These are phyloP conservation scores for Rutstroemia sp. DNA, from an alignment of 2,329 filamentous ascomycete genomes.

Conservation along the genomic window DNA sequence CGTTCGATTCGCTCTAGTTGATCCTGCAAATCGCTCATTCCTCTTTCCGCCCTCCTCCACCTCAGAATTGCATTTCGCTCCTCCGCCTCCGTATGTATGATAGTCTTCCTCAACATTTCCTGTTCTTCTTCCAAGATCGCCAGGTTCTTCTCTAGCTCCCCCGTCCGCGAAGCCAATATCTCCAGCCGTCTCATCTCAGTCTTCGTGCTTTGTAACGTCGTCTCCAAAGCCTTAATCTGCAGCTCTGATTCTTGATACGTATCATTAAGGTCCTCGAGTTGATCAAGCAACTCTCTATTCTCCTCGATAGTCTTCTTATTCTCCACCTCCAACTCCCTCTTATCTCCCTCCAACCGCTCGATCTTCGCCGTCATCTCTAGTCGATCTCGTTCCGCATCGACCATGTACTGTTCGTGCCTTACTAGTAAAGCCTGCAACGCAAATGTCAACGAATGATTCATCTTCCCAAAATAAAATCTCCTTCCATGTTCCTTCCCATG, in stretches of 20 bases:
- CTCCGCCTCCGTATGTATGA: conserved; percentile 64
- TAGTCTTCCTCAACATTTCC: conserved; percentile 57
- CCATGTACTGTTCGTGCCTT: conserved; percentile 91
- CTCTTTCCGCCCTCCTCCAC: conserved; percentile 79
- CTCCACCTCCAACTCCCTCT: conserved; percentile 63
- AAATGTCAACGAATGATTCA: conserved; percentile 55
- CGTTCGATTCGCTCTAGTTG: conserved; percentile 84
- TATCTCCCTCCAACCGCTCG: conserved; percentile 49
- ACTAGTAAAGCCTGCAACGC: conserved; percentile 77
- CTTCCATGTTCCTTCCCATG: not conserved
- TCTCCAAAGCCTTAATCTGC: conserved; percentile 69
- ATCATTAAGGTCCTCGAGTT: conserved; percentile 77
- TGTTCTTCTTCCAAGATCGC: conserved; percentile 76
- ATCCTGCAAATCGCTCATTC: conserved; percentile 70
- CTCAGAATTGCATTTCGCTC: conserved; percentile 71
- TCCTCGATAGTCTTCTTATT: conserved; percentile 77
- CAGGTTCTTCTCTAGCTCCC: conserved; percentile 74
- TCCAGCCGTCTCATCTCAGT: conserved; percentile 70
- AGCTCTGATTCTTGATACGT: conserved; percentile 74
- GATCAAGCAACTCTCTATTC: conserved; percentile 72
- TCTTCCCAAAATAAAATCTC: conserved; percentile 4
- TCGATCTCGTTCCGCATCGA: conserved; percentile 82
- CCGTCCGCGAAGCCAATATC: conserved; percentile 64
- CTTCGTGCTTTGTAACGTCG: conserved; percentile 69
- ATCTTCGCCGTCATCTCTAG: conserved; percentile 20